Evolutionary conservation across 495 filamentous ascomycete species (phyloP).

Genomic region (Podospora pseudocomata): DNA sequence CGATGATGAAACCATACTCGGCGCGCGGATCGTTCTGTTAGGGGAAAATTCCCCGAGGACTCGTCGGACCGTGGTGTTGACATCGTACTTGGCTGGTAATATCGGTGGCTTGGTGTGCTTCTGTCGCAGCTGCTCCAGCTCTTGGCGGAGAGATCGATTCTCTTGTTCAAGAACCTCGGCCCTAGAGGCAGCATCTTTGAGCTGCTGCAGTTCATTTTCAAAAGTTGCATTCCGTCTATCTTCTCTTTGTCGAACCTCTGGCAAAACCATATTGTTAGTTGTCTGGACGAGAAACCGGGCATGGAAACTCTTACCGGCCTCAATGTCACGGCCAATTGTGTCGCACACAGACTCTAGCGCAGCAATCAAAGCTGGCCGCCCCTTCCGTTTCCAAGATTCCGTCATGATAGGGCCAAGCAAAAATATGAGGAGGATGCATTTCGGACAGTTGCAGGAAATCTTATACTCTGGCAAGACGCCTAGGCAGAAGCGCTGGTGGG

Average conservation of each 20-base stretch:
- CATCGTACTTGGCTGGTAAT: not conserved
- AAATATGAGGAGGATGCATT: not conserved
- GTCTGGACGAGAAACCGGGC: conserved; percentile 9
- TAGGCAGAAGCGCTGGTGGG: not conserved
- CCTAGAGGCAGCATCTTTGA: conserved; percentile 27
- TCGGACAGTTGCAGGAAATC: not conserved
- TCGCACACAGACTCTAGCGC: conserved; percentile 41
- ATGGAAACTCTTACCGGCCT: conserved; percentile 25
- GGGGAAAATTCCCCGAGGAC: conserved; percentile 23
- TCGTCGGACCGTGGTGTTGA: conserved; percentile 1
- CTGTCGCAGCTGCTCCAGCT: conserved; percentile 32
- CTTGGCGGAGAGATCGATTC: conserved; percentile 32
- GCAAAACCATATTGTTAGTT: not conserved
- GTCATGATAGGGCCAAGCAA: conserved; percentile 19
- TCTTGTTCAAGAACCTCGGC: conserved; percentile 33
- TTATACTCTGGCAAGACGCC: not conserved
- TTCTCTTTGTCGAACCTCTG: conserved; percentile 26
- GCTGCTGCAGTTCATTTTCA: conserved; percentile 28
- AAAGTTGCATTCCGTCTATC: conserved; percentile 17
- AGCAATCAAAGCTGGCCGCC: conserved; percentile 38
- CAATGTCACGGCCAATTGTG: conserved; percentile 34
- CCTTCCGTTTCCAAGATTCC: conserved; percentile 40
- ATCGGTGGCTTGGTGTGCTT: not conserved
- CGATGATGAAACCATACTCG: not conserved
- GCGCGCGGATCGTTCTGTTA: conserved; percentile 16